Evolutionary conservation across 2,329 filamentous ascomycete species (phyloP).

Genomic region (Aspergillus arachidicola): DNA sequence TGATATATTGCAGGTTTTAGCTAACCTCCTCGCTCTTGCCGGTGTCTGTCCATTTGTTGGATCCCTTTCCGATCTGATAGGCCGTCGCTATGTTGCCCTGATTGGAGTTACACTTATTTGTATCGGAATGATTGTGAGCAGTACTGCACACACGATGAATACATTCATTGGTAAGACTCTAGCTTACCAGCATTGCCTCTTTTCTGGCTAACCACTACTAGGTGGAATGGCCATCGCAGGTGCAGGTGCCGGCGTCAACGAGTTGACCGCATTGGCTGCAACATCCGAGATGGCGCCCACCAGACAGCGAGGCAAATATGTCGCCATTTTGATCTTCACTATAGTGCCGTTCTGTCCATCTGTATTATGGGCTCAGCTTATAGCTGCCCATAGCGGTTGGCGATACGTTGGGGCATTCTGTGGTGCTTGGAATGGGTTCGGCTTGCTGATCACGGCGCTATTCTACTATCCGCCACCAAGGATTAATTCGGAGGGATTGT

Average conservation of each 20-base stretch:
- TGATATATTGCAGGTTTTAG: constrained; percentile 41
- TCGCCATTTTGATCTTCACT: constrained; percentile 62
- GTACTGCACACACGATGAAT: constrained; percentile 62
- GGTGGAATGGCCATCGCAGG: constrained; percentile 63
- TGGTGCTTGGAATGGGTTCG: constrained; percentile 46
- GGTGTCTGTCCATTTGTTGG: constrained; percentile 67
- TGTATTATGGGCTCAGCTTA: constrained; percentile 63
- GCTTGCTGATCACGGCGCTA: constrained; percentile 43
- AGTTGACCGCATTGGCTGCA: constrained; percentile 68
- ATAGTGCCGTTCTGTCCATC: constrained; percentile 66
- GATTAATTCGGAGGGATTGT: constrained; percentile 43
- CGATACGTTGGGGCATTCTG: constrained; percentile 47
- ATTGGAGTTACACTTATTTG: constrained; percentile 57
- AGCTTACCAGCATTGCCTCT: background rate
- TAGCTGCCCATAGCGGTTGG: constrained; percentile 49
- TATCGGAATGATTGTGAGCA: constrained; percentile 62
- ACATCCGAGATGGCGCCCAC: constrained; percentile 70
- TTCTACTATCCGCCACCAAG: constrained; percentile 52
- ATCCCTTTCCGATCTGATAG: constrained; percentile 64
- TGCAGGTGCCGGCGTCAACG: constrained; percentile 67
- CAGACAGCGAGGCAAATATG: constrained; percentile 65
- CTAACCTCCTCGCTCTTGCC: constrained; percentile 58
- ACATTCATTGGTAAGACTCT: constrained; percentile 57
- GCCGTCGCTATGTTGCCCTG: constrained; percentile 62
- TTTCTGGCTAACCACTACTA: constrained; percentile 25